Conservation (phyloP, 495 filamentous ascomycete species). For the Daldinia concentrica region DNA sequence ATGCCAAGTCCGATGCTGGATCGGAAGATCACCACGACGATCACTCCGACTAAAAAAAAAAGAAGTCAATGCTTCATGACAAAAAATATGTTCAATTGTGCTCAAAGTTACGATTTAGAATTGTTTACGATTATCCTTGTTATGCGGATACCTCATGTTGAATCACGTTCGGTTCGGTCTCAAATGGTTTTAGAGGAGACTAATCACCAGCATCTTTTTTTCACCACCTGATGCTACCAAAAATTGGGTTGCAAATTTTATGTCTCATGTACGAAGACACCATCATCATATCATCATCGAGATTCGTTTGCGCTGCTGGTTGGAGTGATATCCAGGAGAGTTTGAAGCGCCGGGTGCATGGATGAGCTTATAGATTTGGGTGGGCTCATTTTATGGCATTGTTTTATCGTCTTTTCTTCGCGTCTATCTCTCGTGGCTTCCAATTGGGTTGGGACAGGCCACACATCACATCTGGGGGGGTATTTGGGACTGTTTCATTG, state of each 20-base stretch:
- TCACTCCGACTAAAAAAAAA: constrained; percentile 53
- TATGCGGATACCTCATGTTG: constrained; percentile 41
- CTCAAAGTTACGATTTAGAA: constrained; percentile 39
- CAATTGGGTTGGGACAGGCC: constrained; percentile 35
- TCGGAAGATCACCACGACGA: constrained; percentile 62
- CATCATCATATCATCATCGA: constrained; percentile 27
- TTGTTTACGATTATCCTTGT: constrained; percentile 38
- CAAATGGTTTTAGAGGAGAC: constrained; percentile 43
- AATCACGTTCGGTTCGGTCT: constrained; percentile 39
- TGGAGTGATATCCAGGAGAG: constrained; percentile 43
- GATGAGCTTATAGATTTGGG: constrained; percentile 47
- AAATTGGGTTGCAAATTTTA: constrained; percentile 31
- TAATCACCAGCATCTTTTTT: constrained; percentile 34
- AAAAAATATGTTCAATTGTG: constrained; percentile 38
- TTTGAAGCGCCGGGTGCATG: constrained; percentile 45
- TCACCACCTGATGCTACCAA: constrained; percentile 36
- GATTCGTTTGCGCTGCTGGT: constrained; percentile 39
- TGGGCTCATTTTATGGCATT: constrained; percentile 44
- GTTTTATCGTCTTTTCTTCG: constrained; percentile 42
- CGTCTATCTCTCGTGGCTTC: constrained; percentile 45
- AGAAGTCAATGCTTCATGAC: constrained; percentile 35
- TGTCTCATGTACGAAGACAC: constrained; percentile 40
- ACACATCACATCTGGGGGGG: constrained; percentile 38
- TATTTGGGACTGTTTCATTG: constrained; percentile 23
- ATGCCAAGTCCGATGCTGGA: constrained; percentile 64